These are phyloP conservation scores for Smallanthus sonchifolius DNA, from an alignment of 129 eudicot genomes.

Conservation along the genomic window DNA sequence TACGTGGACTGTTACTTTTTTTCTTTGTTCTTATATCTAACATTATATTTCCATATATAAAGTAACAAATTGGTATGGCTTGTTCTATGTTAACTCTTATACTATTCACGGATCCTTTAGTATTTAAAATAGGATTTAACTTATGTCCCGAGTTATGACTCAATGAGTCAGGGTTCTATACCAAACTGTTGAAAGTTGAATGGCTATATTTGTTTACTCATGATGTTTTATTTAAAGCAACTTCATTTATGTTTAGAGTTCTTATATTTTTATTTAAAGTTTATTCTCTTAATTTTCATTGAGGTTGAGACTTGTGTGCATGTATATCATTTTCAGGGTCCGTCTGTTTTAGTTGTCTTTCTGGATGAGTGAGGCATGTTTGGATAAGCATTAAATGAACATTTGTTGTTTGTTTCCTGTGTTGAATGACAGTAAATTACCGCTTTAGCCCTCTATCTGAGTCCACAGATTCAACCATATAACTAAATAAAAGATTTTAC, in stretches of 20 bases:
- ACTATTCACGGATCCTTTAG: background rate
- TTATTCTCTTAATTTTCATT: background rate
- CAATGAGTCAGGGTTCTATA: background rate
- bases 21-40: background rate
- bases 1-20: background rate
- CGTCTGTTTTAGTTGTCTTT: background rate
- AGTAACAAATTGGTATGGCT: background rate
- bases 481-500: background rate
- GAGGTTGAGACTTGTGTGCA: background rate
- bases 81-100: background rate
- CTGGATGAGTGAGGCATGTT: background rate
- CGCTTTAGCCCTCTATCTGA: background rate
- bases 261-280: background rate
- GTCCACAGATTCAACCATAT: background rate
- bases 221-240: background rate
- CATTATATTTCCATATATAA: background rate
- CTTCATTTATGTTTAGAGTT: background rate
- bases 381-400: background rate
- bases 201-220: background rate
- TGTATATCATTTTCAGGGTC: background rate
- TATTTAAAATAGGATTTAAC: background rate
- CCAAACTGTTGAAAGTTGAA: background rate
- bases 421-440: background rate
- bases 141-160: background rate
- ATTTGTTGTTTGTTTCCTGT: background rate